These are phyloP conservation scores for Helenozyma rhizophorensis DNA, from an alignment of 805 yeast genomes.

Conservation along the genomic window DNA sequence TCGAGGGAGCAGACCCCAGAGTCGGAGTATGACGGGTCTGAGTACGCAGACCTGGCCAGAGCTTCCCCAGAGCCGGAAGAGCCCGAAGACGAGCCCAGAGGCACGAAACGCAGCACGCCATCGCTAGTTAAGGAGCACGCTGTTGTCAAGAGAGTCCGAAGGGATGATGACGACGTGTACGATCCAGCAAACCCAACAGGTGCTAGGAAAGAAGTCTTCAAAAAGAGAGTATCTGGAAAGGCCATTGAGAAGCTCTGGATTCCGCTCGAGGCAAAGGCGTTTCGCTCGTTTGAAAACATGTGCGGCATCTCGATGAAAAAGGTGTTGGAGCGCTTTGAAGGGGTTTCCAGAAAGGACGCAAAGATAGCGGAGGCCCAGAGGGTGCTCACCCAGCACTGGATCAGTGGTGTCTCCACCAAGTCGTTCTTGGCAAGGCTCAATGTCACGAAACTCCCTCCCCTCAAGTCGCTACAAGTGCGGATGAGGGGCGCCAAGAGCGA, in stretches of 20 bases:
- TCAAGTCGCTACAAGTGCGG: constrained; percentile 11
- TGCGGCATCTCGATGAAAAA: constrained; percentile 8
- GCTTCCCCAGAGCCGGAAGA: constrained; percentile 6
- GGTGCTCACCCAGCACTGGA: constrained; percentile 14
- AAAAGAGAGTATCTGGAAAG: constrained; percentile 8
- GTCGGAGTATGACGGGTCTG: constrained; percentile 6
- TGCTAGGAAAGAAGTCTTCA: constrained; percentile 3
- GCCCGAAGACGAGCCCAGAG: neutral
- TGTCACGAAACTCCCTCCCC: constrained; percentile 15
- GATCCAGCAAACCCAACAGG: constrained; percentile 2
- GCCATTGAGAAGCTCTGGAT: constrained; percentile 16
- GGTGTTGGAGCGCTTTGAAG: constrained; percentile 10
- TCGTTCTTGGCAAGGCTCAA: constrained; percentile 14
- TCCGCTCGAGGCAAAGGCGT: constrained; percentile 7
- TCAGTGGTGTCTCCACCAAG: constrained; percentile 8
- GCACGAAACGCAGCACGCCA: too few species aligned
- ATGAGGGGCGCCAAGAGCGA: constrained; percentile 8
- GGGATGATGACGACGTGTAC: constrained; percentile 1
- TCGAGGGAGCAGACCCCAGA: constrained; percentile 14
- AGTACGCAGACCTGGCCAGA: constrained; percentile 9
- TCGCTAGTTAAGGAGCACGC: constrained; percentile 6
- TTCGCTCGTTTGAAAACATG: constrained; percentile 8
- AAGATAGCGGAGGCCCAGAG: constrained; percentile 14
- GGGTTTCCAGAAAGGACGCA: constrained; percentile 4
- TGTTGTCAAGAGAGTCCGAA: constrained; percentile 2